Evolutionary conservation across 768 basidiomycete species (phyloP).

Genomic region (Phaffia australis): DNA sequence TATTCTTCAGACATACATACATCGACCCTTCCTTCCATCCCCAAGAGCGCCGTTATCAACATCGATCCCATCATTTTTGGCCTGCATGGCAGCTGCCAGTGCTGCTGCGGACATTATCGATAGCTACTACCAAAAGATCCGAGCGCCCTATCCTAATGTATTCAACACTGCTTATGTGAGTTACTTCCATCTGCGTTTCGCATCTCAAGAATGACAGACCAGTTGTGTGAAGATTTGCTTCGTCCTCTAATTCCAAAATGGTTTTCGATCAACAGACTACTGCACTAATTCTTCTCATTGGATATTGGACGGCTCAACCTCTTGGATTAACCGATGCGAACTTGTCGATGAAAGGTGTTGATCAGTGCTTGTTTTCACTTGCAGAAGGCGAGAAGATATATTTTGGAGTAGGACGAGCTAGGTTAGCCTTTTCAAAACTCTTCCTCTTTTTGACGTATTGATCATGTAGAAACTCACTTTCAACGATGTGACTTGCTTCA

Average conservation of each 20-base stretch:
- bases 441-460: neutral
- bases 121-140: constrained; percentile 13
- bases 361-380: constrained; percentile 6
- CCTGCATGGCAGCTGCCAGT: constrained; percentile 21
- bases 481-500: neutral
- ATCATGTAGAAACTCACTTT: neutral
- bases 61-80: constrained; percentile 13
- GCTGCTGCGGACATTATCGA: constrained; percentile 16
- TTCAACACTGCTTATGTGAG: constrained; percentile 24
- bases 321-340: constrained; percentile 3
- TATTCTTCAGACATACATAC: constrained; percentile 13
- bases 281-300: constrained; percentile 22
- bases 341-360: constrained; percentile 5
- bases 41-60: constrained; percentile 14
- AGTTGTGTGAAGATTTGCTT: neutral
- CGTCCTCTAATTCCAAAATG: neutral
- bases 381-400: constrained; percentile 9
- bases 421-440: constrained; percentile 1
- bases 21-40: constrained; percentile 21
- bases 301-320: constrained; percentile 11
- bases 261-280: neutral
- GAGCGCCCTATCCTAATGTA: constrained; percentile 10
- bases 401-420: constrained; percentile 25
- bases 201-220: neutral
- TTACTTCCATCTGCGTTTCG: neutral